Percentiles rank a stretch among this genome's conserved stretches.
Evolutionary conservation across 495 filamentous ascomycete genomes (phyloP).

Genomic region (Platismatia glauca): DNA sequence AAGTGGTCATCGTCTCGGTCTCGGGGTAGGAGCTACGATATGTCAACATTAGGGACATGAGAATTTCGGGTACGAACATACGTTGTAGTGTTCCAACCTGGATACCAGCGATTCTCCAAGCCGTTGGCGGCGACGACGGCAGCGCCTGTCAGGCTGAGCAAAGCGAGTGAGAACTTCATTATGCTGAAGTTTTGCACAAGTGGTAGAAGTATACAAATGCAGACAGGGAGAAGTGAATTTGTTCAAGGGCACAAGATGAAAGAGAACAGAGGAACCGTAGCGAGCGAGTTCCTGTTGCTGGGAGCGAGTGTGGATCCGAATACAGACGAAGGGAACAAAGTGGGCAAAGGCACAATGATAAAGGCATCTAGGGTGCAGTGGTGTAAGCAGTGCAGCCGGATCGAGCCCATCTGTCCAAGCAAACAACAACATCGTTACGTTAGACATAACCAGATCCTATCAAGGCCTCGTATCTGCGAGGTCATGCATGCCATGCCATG

Average conservation of each 20-base stretch:
- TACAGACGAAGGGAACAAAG: constrained; percentile 7
- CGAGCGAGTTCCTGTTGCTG: constrained; percentile 22
- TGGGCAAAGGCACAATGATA: constrained; percentile 9
- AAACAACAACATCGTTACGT: constrained; percentile 9
- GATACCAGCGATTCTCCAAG: constrained; percentile 11
- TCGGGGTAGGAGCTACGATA: neutral
- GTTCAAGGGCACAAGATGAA: constrained; percentile 2
- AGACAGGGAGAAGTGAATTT: neutral
- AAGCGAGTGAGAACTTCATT: constrained; percentile 15
- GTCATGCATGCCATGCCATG: neutral
- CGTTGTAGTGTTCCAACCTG: constrained; percentile 15
- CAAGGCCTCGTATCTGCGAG: neutral
- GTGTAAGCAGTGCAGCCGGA: neutral
- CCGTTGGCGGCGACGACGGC: constrained; percentile 13
- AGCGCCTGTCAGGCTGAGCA: constrained; percentile 11
- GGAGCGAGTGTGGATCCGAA: neutral
- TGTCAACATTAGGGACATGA: neutral
- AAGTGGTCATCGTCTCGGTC: constrained; percentile 12
- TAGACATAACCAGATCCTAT: neutral
- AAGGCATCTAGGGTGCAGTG: neutral
- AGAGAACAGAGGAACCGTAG: constrained; percentile 22
- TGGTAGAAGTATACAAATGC: neutral
- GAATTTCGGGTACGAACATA: neutral
- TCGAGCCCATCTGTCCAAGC: neutral
- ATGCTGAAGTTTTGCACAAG: constrained; percentile 3